Conservation (phyloP, 2,329 filamentous ascomycete genomes). For the Dactylonectria estremocensis region DNA sequence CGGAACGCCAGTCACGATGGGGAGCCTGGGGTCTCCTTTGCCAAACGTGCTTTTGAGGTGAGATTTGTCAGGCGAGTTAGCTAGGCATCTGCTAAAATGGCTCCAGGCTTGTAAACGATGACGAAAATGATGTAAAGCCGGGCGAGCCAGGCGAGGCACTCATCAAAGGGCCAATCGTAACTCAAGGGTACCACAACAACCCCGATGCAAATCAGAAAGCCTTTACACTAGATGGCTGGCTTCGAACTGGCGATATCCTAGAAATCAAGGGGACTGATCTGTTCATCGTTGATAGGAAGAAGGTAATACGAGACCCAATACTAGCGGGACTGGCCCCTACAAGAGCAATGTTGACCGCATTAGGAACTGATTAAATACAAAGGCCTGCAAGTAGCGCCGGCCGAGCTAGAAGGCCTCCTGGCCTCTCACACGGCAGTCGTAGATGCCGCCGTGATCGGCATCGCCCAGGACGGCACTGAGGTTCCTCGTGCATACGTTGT, state of each 20-base stretch:
- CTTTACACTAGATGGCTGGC: constrained; percentile 71
- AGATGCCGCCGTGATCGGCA: constrained; percentile 75
- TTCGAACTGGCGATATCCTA: constrained; percentile 86
- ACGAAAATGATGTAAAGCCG: constrained; percentile 56
- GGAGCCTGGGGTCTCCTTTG: constrained; percentile 59
- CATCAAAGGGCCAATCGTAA: constrained; percentile 80
- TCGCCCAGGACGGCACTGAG: constrained; percentile 62
- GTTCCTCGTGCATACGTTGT: constrained; percentile 64
- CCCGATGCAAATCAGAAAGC: constrained; percentile 74
- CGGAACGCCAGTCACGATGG: constrained; percentile 59
- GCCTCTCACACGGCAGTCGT: constrained; percentile 58
- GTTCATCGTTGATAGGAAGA: constrained; percentile 86
- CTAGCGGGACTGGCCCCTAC: too few relatives aligned
- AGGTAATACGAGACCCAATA: constrained; percentile 57
- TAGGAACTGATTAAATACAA: constrained; percentile 72
- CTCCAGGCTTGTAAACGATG: constrained; percentile 58
- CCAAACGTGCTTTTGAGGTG: constrained; percentile 50
- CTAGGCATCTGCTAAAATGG: not conserved
- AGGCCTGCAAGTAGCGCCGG: constrained; percentile 77
- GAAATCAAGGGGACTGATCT: constrained; percentile 79
- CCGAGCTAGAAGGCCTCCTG: constrained; percentile 70
- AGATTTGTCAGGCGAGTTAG: not conserved
- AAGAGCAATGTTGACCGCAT: not conserved
- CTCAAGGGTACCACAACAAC: constrained; percentile 81
- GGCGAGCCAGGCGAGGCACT: constrained; percentile 72